A percentile compares a stretch with the other conserved stretches of the same genome.
phyloP scores from a whole-genome alignment of 2,329 filamentous ascomycete species.

The Cladophialophora immunda region DNA sequence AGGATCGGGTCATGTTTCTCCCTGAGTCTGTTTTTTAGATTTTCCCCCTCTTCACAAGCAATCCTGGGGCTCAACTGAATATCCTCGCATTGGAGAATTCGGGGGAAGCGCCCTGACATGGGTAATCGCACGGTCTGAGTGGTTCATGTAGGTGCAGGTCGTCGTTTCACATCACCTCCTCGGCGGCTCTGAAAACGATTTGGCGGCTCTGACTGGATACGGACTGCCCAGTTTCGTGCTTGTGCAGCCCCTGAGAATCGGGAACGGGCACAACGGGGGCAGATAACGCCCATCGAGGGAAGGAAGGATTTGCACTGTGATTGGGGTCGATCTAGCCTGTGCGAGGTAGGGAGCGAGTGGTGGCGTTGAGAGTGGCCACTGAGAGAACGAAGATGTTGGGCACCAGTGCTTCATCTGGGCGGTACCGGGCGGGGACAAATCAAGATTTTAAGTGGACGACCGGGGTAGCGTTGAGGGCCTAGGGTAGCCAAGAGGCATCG shows the following conservation, averaged over 20 bases:
- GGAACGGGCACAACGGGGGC: conserved; percentile 1
- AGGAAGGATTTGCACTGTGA: conserved; percentile 2
- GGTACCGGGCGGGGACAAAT: not conserved
- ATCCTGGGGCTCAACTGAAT: not conserved
- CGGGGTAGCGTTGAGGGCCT: conserved; percentile 13
- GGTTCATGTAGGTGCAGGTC: conserved; percentile 5
- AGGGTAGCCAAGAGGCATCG: not conserved
- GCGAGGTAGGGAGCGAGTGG: conserved; percentile 2
- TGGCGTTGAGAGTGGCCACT: conserved; percentile 13
- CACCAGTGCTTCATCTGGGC: conserved; percentile 28
- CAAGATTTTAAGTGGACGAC: conserved; percentile 2
- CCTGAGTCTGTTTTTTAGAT: not conserved
- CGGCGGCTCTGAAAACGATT: conserved; percentile 21
- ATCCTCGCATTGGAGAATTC: not conserved
- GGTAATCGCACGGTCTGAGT: conserved; percentile 9
- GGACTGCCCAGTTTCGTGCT: conserved; percentile 1
- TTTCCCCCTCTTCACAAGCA: not conserved
- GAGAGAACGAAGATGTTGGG: conserved; percentile 7
- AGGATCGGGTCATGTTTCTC: conserved; percentile 11
- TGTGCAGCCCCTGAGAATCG: conserved; percentile 18
- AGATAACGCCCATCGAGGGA: not conserved
- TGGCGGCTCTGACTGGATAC: conserved; percentile 21
- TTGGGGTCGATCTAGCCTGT: conserved; percentile 18
- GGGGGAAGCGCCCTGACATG: conserved; percentile 14
- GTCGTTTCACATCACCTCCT: conserved; percentile 21